phyloP scores from a whole-genome alignment of 148 eudicot species.

The Rhododendron griersonianum region DNA sequence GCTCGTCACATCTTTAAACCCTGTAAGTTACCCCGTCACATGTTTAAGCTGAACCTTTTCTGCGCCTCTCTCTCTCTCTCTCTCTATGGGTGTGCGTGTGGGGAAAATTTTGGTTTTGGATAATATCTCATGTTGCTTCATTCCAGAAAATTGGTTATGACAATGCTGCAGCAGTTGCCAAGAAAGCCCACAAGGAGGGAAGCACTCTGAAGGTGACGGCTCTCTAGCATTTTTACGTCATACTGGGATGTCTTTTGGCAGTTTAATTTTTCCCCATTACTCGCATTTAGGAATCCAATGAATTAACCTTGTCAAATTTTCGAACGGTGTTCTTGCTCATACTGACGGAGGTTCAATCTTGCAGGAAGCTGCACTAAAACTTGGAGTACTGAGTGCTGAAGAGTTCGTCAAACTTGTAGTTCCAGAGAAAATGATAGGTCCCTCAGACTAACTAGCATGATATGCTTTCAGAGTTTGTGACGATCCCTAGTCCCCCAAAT shows the following conservation, averaged over 20 bases:
- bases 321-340: not conserved
- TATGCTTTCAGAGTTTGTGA: not conserved
- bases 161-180: constrained; percentile 94
- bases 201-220: constrained; percentile 61
- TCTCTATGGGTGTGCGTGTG: not conserved
- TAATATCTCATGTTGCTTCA: constrained; percentile 10
- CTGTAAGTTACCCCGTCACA: constrained; percentile 53
- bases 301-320: not conserved
- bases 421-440: constrained; percentile 95
- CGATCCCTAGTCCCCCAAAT: not conserved
- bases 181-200: constrained; percentile 97
- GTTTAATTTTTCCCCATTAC: not conserved
- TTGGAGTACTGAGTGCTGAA: constrained; percentile 76
- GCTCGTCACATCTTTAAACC: constrained; percentile 97
- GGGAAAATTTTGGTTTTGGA: not conserved
- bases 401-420: constrained; percentile 80
- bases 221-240: not conserved
- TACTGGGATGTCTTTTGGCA: not conserved
- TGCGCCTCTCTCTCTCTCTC: no score
- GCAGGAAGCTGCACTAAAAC: constrained; percentile 89
- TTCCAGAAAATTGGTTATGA: constrained; percentile 92
- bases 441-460: constrained; percentile 37
- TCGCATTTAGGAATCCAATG: not conserved
- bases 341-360: constrained; percentile 10
- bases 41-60: not conserved